Evolutionary conservation across 805 yeast genomes (phyloP).

Genomic region (Zygosaccharomyces rouxii): DNA sequence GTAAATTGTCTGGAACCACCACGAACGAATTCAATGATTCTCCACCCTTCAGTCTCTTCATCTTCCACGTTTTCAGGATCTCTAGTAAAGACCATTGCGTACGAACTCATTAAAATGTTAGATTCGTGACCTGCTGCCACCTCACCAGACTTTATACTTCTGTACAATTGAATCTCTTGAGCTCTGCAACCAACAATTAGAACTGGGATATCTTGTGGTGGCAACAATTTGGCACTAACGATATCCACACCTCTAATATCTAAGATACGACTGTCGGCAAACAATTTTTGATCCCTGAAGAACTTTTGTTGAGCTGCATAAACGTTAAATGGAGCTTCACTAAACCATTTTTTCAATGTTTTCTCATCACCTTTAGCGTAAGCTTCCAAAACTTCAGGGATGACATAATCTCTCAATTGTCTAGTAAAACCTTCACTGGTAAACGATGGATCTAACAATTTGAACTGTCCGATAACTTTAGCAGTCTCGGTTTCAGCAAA

Average conservation of each 20-base stretch:
- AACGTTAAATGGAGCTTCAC: slow-evolving; percentile 95
- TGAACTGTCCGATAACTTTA: slow-evolving; percentile 80
- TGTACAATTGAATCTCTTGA: slow-evolving; percentile 87
- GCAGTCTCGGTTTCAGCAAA: slow-evolving; percentile 97
- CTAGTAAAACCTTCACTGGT: slow-evolving; percentile 70
- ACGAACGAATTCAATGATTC: slow-evolving; percentile 86
- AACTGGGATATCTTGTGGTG: slow-evolving; percentile 90
- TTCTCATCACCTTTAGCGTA: slow-evolving; percentile 86
- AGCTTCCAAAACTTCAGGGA: slow-evolving; percentile 95
- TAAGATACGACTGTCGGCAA: slow-evolving; percentile 84
- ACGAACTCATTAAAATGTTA: slow-evolving; percentile 86
- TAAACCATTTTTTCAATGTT: slow-evolving; percentile 82
- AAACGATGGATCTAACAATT: slow-evolving; percentile 85
- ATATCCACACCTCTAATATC: slow-evolving; percentile 95
- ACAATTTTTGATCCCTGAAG: slow-evolving; percentile 82
- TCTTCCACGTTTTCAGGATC: slow-evolving; percentile 88
- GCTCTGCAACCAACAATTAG: slow-evolving; percentile 92
- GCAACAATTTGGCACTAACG: slow-evolving; percentile 78
- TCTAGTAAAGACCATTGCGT: slow-evolving; percentile 93
- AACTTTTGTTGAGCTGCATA: slow-evolving; percentile 92
- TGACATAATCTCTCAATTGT: slow-evolving; percentile 83
- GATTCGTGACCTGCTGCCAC: slow-evolving; percentile 95
- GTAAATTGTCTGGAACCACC: slow-evolving; percentile 87
- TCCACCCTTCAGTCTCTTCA: slow-evolving; percentile 95
- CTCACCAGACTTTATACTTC: slow-evolving; percentile 87